Evolutionary conservation across 2,329 filamentous ascomycete species (phyloP), one percentile per base, ranked within the genome.

Genomic region (Truncatella angustata): DNA sequence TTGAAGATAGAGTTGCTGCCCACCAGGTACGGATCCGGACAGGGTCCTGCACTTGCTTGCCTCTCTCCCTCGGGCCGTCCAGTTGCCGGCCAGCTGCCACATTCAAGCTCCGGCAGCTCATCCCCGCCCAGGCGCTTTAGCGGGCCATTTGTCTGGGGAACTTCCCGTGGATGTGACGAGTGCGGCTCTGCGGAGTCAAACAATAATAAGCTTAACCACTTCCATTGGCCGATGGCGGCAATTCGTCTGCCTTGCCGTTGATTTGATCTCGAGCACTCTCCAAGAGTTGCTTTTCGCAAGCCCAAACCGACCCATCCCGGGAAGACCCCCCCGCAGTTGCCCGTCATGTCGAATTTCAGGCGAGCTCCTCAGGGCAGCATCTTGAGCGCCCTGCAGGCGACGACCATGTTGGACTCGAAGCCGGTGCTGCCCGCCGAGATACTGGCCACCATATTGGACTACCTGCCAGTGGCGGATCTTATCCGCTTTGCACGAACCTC

Each of bases 371-470:
- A 72, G 63, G 70, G 67, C 57, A 79, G 79, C 68, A 83, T 96
- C 61, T 77, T 97, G 64, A 84, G 85, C 54, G 88, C 90, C 40
- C 77, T 97, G 62, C 88, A 87, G 64, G 86, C 87, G 58, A 88
- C 91, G 18, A 85, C 90, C 69, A 90, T 97, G 78, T 76, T 92
- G 54, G 85, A 90, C 51, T 80, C 82, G 35, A 91, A 90, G 71
- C 84, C 92, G 21, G 80, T 85, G 36, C 79, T 97, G 30, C 93
- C 93, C 57, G 91, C 90, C 69, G 90, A 97, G 74, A 90, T 97
- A 60, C 83, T 97, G 61, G 87, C 88, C 26, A 81, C 85, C 0
- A 91, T 99, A 59, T 82, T 99, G 65, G 91, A 97, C 66, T 91
- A 95, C 73, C 83, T 97, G 35, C 88, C 90, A 35, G 81, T 96